Conservation (phyloP, 805 yeast genomes). For the Tetrapisispora pingtungensis region DNA sequence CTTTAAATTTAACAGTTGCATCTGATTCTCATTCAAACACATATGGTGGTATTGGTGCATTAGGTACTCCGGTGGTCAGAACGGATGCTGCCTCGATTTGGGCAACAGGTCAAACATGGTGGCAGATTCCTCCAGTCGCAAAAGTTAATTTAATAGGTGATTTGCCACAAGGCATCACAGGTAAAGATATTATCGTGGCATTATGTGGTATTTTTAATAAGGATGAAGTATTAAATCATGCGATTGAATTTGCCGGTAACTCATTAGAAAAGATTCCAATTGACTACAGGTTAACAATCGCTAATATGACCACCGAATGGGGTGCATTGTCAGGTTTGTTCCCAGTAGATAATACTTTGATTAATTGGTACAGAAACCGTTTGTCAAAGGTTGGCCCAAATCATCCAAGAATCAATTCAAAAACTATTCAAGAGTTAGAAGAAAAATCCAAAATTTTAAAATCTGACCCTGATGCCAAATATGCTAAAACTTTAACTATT, state of each 20-base stretch:
- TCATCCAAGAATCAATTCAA: conserved; percentile 73
- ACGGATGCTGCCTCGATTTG: conserved; percentile 98
- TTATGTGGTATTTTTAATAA: conserved; percentile 88
- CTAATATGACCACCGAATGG: conserved; percentile 98
- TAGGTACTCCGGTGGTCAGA: conserved; percentile 96
- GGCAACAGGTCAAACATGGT: conserved; percentile 99
- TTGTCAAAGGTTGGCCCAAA: conserved; percentile 41
- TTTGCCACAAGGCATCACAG: conserved; percentile 80
- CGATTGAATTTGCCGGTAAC: conserved; percentile 86
- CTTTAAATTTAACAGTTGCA: conserved; percentile 86
- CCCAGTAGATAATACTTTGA: conserved; percentile 80
- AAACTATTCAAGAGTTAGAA: conserved; percentile 39
- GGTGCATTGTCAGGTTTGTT: conserved; percentile 94
- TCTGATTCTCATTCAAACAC: conserved; percentile 97
- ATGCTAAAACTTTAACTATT: conserved; percentile 78
- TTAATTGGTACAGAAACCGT: conserved; percentile 70
- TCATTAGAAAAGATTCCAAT: conserved; percentile 59
- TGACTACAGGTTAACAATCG: conserved; percentile 84
- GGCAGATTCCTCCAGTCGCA: conserved; percentile 99
- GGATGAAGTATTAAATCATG: conserved; percentile 88
- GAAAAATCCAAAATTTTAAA: conserved; percentile 9
- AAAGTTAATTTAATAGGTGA: conserved; percentile 76
- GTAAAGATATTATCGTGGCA: conserved; percentile 95
- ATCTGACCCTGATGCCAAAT: conserved; percentile 71
- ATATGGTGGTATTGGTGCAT: conserved; percentile 91